Evolutionary conservation across 495 filamentous ascomycete genomes (phyloP).

Genomic region (Amphirosellinia nigrospora): DNA sequence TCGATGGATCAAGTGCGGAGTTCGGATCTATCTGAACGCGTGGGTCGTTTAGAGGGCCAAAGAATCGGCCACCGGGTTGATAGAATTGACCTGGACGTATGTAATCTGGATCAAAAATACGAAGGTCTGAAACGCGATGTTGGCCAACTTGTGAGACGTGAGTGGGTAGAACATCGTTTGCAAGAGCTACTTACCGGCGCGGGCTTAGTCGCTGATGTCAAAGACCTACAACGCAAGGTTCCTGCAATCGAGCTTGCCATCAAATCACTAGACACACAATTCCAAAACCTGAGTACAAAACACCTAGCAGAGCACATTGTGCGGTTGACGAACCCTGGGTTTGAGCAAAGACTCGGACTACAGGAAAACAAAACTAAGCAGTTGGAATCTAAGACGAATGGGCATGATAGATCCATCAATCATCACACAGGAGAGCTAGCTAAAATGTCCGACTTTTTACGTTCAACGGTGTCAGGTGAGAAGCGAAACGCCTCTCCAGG

Average conservation of each 20-base stretch:
- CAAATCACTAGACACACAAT: constrained; percentile 29
- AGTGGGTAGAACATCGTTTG: constrained; percentile 20
- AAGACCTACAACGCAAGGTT: constrained; percentile 24
- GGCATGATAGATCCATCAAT: constrained; percentile 3
- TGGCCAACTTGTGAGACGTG: constrained; percentile 2
- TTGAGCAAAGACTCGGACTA: constrained; percentile 24
- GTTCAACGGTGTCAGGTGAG: background rate
- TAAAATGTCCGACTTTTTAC: background rate
- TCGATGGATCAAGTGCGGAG: constrained; percentile 3
- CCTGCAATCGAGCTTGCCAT: constrained; percentile 26
- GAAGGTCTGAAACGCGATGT: constrained; percentile 8
- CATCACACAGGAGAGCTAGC: background rate
- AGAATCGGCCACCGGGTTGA: constrained; percentile 22
- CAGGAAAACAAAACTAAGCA: constrained; percentile 20
- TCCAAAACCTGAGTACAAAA: constrained; percentile 33
- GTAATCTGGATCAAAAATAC: constrained; percentile 9
- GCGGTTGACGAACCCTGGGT: constrained; percentile 21
- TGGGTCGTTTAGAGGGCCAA: constrained; percentile 25
- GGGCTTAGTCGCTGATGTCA: constrained; percentile 7
- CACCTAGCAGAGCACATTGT: constrained; percentile 35
- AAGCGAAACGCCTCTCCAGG: constrained; percentile 21
- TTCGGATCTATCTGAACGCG: constrained; percentile 15
- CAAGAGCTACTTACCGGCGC: constrained; percentile 10
- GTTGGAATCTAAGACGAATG: constrained; percentile 15
- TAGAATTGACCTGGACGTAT: constrained; percentile 14